Percentiles rank a stretch among this genome's conserved stretches.
Evolutionary conservation across 176 grass and related monocot species (phyloP).

Genomic region (Musa itinerans): DNA sequence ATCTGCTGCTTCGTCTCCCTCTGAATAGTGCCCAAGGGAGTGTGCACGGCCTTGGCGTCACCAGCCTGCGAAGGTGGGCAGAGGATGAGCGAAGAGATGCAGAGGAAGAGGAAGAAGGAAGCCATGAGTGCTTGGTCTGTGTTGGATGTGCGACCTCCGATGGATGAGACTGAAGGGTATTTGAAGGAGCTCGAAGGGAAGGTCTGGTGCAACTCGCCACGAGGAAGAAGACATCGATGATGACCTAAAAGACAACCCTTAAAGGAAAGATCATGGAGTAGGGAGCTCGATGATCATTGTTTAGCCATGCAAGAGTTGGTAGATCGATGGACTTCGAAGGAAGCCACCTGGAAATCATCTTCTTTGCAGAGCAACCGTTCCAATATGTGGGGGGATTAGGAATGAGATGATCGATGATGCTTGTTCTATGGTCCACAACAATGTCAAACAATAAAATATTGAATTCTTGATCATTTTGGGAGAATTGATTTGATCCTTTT

Average conservation of each 20-base stretch:
- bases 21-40: slow-evolving; percentile 38
- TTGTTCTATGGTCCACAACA: no score
- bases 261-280: background rate
- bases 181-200: background rate
- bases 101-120: slow-evolving; percentile 16
- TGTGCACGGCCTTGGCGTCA: background rate
- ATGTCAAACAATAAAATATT: no score
- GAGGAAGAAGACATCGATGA: background rate
- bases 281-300: no score
- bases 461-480: no score
- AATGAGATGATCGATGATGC: no score
- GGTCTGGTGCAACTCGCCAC: background rate
- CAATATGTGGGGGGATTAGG: no score
- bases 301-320: no score
- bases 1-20: slow-evolving; percentile 71
- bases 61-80: slow-evolving; percentile 8
- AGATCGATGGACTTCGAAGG: no score
- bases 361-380: no score
- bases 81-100: background rate
- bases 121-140: background rate
- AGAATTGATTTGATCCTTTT: no score
- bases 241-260: background rate
- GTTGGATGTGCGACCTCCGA: background rate
- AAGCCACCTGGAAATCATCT: no score
- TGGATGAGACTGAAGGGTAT: background rate